phyloP scores from a whole-genome alignment of 768 basidiomycete species.

The Phanerochaete sordida region DNA sequence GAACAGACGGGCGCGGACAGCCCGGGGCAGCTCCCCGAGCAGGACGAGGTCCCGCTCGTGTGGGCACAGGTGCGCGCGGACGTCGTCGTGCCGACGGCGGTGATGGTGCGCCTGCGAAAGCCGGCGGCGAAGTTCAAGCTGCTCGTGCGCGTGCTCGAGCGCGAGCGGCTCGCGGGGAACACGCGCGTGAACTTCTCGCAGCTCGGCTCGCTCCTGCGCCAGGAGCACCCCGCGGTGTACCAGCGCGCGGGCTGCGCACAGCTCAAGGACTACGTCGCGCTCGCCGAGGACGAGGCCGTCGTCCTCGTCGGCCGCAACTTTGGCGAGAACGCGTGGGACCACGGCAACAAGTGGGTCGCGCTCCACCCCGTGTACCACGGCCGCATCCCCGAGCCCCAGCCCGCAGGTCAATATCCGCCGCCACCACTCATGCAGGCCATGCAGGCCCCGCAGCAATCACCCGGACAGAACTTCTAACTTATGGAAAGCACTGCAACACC shows the following conservation, averaged over 20 bases:
- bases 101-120: conserved; percentile 7
- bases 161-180: conserved; percentile 16
- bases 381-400: neutral
- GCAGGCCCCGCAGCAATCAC: neutral
- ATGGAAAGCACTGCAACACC: neutral
- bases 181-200: conserved; percentile 19
- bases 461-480: neutral
- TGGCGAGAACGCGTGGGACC: neutral
- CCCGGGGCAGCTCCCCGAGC: neutral
- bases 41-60: neutral
- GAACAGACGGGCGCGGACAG: neutral
- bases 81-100: conserved; percentile 5
- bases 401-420: neutral
- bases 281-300: conserved; percentile 18
- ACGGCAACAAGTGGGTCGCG: conserved; percentile 12
- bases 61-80: conserved; percentile 1
- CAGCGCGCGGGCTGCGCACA: conserved; percentile 9
- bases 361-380: conserved; percentile 15
- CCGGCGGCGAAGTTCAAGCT: conserved; percentile 20
- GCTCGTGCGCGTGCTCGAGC: conserved; percentile 22
- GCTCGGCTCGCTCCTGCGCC: conserved; percentile 21
- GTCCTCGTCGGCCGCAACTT: conserved; percentile 2
- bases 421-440: neutral
- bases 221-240: conserved; percentile 11
- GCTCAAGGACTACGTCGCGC: conserved; percentile 24